Evolutionary conservation across 2,329 filamentous ascomycete species (phyloP).

Genomic region (Paracorniculantispora psalliotae): DNA sequence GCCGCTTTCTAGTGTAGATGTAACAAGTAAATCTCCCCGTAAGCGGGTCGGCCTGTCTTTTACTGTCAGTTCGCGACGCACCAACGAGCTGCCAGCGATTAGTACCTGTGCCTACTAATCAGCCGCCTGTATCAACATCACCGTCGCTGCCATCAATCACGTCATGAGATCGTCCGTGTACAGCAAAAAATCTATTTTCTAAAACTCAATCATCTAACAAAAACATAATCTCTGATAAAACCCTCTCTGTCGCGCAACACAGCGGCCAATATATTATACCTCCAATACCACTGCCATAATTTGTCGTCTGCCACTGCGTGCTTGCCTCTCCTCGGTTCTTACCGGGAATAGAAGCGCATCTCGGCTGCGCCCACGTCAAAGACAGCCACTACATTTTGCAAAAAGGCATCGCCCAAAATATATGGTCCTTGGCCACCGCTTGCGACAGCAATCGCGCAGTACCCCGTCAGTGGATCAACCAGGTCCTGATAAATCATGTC

Average conservation of each 20-base stretch:
- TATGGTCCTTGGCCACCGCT: constrained; percentile 42
- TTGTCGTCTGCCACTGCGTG: constrained; percentile 5
- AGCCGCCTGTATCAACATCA: background rate
- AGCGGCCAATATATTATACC: constrained; percentile 13
- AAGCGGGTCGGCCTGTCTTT: constrained; percentile 9
- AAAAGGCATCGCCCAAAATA: constrained; percentile 45
- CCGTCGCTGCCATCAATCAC: background rate
- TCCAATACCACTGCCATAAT: constrained; percentile 7
- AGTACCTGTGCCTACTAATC: background rate
- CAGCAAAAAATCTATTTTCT: constrained; percentile 3
- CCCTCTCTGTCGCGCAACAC: constrained; percentile 10
- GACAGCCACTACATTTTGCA: constrained; percentile 46
- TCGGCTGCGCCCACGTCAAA: constrained; percentile 43
- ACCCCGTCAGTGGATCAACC: constrained; percentile 39
- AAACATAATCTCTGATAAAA: constrained; percentile 13
- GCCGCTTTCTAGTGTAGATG: background rate
- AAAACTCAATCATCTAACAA: constrained; percentile 14
- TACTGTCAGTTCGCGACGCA: background rate
- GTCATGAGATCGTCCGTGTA: background rate
- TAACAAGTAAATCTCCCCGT: background rate
- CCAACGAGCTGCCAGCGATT: background rate
- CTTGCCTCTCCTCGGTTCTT: background rate
- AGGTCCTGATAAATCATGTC: constrained; percentile 43
- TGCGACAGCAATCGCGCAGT: constrained; percentile 44
- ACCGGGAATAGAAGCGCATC: constrained; percentile 37